Conservation (phyloP, 768 basidiomycete genomes). For the Hygrophoropsis aurantiaca region DNA sequence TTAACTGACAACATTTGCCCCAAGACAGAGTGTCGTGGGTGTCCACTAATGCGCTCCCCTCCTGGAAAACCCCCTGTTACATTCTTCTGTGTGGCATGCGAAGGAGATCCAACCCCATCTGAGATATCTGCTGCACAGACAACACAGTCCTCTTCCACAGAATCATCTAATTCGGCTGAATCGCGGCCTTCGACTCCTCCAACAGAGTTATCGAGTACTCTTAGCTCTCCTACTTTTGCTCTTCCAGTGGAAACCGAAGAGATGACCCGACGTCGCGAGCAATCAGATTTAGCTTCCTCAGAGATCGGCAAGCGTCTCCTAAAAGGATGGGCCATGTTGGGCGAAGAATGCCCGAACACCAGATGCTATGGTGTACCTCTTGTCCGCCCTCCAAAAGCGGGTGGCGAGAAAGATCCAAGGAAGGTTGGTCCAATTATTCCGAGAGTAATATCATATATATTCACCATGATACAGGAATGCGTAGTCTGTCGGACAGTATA, state of each 20-base stretch:
- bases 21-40: conserved; percentile 47
- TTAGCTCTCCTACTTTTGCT: conserved; percentile 63
- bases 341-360: conserved; percentile 73
- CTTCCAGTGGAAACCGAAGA: conserved; percentile 68
- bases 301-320: conserved; percentile 78
- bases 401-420: conserved; percentile 58
- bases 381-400: conserved; percentile 69
- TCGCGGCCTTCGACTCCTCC: conserved; percentile 76
- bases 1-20: conserved; percentile 68
- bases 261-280: conserved; percentile 65
- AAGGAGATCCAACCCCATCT: too few species aligned
- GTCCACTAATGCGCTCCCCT: conserved; percentile 79
- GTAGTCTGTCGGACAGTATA: conserved; percentile 73
- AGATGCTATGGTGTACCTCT: conserved; percentile 82
- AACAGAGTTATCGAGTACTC: conserved; percentile 66
- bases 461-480: conserved; percentile 58
- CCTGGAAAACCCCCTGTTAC: conserved; percentile 41
- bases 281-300: conserved; percentile 77
- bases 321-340: conserved; percentile 89
- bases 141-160: conserved; percentile 37
- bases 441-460: not conserved
- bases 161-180: conserved; percentile 47
- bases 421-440: conserved; percentile 48
- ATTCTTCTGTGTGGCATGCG: conserved; percentile 67
- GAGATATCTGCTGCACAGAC: conserved; percentile 19